Evolutionary conservation across 345 rosid species (phyloP).

Genomic region (Arabis alpina): DNA sequence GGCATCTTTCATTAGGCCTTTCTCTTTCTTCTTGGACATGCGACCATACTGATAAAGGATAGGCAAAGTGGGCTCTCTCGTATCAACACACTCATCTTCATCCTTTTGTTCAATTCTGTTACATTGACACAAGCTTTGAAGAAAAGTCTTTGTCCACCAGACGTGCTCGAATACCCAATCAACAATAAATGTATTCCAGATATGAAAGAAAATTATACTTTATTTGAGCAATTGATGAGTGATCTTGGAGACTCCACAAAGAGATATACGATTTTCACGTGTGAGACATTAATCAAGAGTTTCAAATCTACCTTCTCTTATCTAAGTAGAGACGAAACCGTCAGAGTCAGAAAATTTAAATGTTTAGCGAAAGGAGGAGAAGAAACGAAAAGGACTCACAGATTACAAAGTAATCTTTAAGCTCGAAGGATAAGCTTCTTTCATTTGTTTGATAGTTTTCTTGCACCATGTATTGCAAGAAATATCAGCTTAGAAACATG

Average conservation of each 20-base stretch:
- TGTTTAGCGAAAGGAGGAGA: not conserved
- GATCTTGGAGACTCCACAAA: slow-evolving; percentile 55
- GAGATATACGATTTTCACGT: slow-evolving; percentile 74
- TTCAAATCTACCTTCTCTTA: slow-evolving; percentile 89
- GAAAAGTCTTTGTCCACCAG: slow-evolving; percentile 86
- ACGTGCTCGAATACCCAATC: slow-evolving; percentile 78
- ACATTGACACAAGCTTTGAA: too few relatives aligned
- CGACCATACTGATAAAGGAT: too few relatives aligned
- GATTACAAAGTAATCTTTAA: slow-evolving; percentile 80
- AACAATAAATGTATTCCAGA: slow-evolving; percentile 3
- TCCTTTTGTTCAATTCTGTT: too few relatives aligned
- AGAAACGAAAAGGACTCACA: slow-evolving; percentile 51
- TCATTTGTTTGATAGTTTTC: slow-evolving; percentile 58
- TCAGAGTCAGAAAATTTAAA: slow-evolving; percentile 28
- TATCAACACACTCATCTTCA: too few relatives aligned
- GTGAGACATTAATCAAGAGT: slow-evolving; percentile 84
- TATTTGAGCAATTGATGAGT: slow-evolving; percentile 15
- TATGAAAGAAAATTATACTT: slow-evolving; percentile 9
- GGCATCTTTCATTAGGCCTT: too few relatives aligned
- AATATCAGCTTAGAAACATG: slow-evolving; percentile 36
- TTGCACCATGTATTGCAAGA: slow-evolving; percentile 67
- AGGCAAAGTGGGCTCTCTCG: too few relatives aligned
- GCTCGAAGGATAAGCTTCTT: slow-evolving; percentile 92
- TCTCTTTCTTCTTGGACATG: too few relatives aligned
- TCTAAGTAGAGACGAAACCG: slow-evolving; percentile 45